Evolutionary conservation across 1,284 basidiomycete species (phyloP), one percentile per base, ranked within the genome.

Genomic region (Prillingera fragicola): DNA sequence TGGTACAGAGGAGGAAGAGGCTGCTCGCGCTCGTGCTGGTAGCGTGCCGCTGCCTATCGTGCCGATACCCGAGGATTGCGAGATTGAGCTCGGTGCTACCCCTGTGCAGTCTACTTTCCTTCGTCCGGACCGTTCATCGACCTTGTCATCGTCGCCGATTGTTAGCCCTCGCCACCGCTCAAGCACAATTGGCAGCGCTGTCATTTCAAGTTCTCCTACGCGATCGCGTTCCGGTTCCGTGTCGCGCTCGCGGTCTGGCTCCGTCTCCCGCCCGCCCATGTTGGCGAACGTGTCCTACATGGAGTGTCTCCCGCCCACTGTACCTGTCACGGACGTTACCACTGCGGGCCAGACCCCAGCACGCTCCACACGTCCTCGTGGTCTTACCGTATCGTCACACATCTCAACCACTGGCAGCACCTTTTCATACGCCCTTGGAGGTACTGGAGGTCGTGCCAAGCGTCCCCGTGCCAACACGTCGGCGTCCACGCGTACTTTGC

Each of bases 361-460:
- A 7, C 23, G 25, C 15, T 24, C 41, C 13, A 19, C 38, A 3
- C 42, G 56, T 19, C 52, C 58, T 1, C 37, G 59, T 9, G 59
- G 56, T 12, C 28, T 50, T 15, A 62, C 59, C 1, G 41, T 51
- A 1, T 44, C 62, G 1, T 51, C 57, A 13, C 28, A 50, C 19
- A 48, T 48, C 13, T 41, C 39, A 8, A 39, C 37, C 8, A 36
- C 46, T 7, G 23, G 47, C 33, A 31, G 49, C 28, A 47, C 54
- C 6, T 67, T 51, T 40, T 52, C 57, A 10, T 72, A 70, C 45
- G 65, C 62, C 1, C 55, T 72, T 5, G 69, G 70, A 12, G 70
- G 69, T 4, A 65, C 63, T 8, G 69, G 69, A 24, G 70, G 70
- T 8, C 52, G 69, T 38, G 68, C 68, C 8, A 58, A 67, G 28